Conservation (phyloP, 192 early-diverging fungal species). For the Diversispora eburnea region DNA sequence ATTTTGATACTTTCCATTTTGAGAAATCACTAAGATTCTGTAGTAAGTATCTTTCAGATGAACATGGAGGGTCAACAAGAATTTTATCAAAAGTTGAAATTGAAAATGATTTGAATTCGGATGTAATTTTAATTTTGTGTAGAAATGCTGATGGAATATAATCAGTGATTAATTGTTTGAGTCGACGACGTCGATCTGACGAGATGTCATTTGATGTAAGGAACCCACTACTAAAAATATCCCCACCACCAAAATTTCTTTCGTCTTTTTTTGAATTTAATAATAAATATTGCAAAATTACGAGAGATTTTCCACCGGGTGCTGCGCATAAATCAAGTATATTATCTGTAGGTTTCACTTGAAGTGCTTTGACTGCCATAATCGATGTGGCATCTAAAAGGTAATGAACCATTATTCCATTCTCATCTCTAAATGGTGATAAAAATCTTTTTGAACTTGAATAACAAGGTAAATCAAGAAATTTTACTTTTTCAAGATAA, state of each 20-base stretch:
- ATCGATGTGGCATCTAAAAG: slow-evolving; percentile 69
- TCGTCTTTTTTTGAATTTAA: background rate
- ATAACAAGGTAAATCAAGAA: slow-evolving; percentile 32
- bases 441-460: slow-evolving; percentile 26
- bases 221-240: slow-evolving; percentile 11
- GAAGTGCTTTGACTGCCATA: slow-evolving; percentile 66
- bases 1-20: slow-evolving; percentile 42
- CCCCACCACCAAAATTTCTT: background rate
- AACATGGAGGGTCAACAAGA: slow-evolving; percentile 53
- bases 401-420: slow-evolving; percentile 39
- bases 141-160: slow-evolving; percentile 35
- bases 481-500: slow-evolving; percentile 19
- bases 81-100: slow-evolving; percentile 41
- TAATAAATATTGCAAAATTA: slow-evolving; percentile 44
- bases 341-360: slow-evolving; percentile 61
- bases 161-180: slow-evolving; percentile 42
- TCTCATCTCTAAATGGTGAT: slow-evolving; percentile 29
- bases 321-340: slow-evolving; percentile 68
- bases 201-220: slow-evolving; percentile 44
- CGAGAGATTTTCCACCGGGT: slow-evolving; percentile 52
- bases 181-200: slow-evolving; percentile 39
- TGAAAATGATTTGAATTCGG: slow-evolving; percentile 16
- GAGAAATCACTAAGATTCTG: slow-evolving; percentile 41
- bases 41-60: slow-evolving; percentile 51
- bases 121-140: slow-evolving; percentile 20